Percentiles rank a stretch among this genome's conserved stretches.
These are phyloP conservation scores for Xylaria multiplex DNA, from an alignment of 2,329 filamentous ascomycete species.

Conservation along the genomic window DNA sequence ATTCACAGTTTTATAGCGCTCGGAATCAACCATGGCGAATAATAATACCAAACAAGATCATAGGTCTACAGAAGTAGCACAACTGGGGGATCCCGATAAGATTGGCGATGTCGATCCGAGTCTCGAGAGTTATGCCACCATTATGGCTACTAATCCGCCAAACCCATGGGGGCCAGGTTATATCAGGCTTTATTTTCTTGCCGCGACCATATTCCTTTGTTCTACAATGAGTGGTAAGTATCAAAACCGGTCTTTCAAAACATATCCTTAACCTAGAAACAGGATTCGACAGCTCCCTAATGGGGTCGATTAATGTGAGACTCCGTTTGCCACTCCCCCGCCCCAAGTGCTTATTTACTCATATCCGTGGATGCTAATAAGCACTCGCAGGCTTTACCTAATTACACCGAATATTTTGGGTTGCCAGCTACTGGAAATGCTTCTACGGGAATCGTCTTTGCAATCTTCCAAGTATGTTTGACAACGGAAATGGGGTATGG, in stretches of 20 bases:
- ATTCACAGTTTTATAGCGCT: not conserved
- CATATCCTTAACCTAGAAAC: constrained; percentile 4
- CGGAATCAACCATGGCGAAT: constrained; percentile 12
- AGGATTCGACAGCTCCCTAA: constrained; percentile 56
- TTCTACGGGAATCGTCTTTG: constrained; percentile 56
- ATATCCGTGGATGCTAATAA: not conserved
- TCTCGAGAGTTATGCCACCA: constrained; percentile 47
- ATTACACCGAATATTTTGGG: constrained; percentile 54
- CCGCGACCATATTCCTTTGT: constrained; percentile 47
- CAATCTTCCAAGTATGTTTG: constrained; percentile 52
- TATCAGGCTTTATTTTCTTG: constrained; percentile 47
- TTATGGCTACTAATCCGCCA: constrained; percentile 49
- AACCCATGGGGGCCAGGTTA: constrained; percentile 47
- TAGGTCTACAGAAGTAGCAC: not conserved
- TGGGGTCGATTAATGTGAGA: constrained; percentile 56
- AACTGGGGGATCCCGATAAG: not conserved
- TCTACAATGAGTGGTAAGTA: constrained; percentile 55
- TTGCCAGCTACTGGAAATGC: constrained; percentile 51
- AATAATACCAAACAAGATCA: not conserved
- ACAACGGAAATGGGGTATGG: not conserved
- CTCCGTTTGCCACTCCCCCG: not conserved
- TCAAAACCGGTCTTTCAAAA: not conserved
- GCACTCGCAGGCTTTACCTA: constrained; percentile 47
- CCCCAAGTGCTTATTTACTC: not conserved
- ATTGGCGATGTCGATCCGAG: constrained; percentile 33